Conservation (phyloP, 2,329 filamentous ascomycete species). For the Periconia sp. region DNA sequence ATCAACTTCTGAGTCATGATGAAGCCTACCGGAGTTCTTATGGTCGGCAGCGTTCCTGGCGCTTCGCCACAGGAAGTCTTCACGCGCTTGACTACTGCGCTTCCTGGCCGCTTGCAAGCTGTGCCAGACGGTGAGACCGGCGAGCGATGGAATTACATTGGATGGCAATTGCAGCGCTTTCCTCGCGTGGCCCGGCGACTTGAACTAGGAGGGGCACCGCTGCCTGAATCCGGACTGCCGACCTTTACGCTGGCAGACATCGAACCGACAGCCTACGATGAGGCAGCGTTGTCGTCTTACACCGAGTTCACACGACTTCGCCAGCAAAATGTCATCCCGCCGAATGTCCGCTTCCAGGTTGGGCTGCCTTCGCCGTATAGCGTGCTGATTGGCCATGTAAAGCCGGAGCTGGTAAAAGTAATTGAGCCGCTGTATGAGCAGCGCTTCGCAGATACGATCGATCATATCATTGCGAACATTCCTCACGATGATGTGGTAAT, state of each 20-base stretch:
- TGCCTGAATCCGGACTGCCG: conserved; percentile 1
- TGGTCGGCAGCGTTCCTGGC: conserved; percentile 21
- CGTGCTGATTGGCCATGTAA: conserved; percentile 1
- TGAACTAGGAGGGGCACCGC: background rate
- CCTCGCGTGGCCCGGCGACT: background rate
- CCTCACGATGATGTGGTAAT: conserved; percentile 43
- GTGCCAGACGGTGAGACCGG: conserved; percentile 25
- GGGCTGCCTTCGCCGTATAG: conserved; percentile 18
- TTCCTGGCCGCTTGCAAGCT: conserved; percentile 17
- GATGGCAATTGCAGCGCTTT: conserved; percentile 1
- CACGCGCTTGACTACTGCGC: conserved; percentile 1
- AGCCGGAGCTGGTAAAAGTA: conserved; percentile 28
- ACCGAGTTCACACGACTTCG: conserved; percentile 34
- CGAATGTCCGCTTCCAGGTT: conserved; percentile 41
- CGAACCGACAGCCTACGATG: conserved; percentile 29
- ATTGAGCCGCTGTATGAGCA: conserved; percentile 42
- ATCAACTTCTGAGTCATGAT: background rate
- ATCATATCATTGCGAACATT: conserved; percentile 37
- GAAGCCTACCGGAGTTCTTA: conserved; percentile 15
- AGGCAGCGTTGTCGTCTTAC: conserved; percentile 42
- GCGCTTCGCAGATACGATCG: conserved; percentile 34
- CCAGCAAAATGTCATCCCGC: conserved; percentile 34
- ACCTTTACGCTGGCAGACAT: conserved; percentile 9
- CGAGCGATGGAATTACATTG: conserved; percentile 8
- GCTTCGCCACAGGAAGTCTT: conserved; percentile 13